A percentile compares a stretch with the other conserved stretches of the same genome.
phyloP scores from a whole-genome alignment of 2,329 filamentous ascomycete genomes.

The Phaeophleospora eucalypticola region DNA sequence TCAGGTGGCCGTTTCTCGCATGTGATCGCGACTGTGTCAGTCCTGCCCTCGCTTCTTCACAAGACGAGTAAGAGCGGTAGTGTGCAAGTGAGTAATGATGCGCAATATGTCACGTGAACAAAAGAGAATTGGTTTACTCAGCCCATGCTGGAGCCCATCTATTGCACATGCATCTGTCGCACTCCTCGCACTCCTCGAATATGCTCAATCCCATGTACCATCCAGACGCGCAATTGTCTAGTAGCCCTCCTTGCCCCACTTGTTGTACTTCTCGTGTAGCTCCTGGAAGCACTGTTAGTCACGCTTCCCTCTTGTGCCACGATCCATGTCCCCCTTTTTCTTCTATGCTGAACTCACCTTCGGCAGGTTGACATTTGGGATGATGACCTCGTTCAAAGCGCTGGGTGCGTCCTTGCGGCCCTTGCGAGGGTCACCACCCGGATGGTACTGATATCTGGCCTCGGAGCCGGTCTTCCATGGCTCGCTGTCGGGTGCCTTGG shows the following conservation, averaged over 20 bases:
- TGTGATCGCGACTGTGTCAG: too few species aligned
- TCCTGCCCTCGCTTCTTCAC: too few species aligned
- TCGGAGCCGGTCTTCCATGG: conserved; percentile 74
- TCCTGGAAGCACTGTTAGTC: conserved; percentile 50
- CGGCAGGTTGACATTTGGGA: conserved; percentile 89
- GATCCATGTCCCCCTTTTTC: background rate
- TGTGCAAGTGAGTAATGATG: too few species aligned
- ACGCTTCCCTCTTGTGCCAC: background rate
- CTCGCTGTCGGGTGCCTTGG: conserved; percentile 72
- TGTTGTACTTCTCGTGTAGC: conserved; percentile 97
- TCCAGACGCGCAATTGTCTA: conserved; percentile 37
- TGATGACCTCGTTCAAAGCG: conserved; percentile 88
- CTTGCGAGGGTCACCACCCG: conserved; percentile 73
- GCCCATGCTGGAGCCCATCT: background rate
- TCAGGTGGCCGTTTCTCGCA: too few species aligned
- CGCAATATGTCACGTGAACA: background rate
- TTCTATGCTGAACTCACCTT: conserved; percentile 56
- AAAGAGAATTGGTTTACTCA: background rate
- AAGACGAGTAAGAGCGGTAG: too few species aligned
- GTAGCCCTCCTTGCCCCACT: conserved; percentile 98
- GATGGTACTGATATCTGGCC: conserved; percentile 65
- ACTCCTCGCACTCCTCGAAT: background rate
- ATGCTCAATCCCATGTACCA: background rate
- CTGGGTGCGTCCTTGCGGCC: conserved; percentile 85
- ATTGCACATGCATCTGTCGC: background rate